phyloP scores from a whole-genome alignment of 108 stramenopile genomes.

The Asterionellopsis glacialis region DNA sequence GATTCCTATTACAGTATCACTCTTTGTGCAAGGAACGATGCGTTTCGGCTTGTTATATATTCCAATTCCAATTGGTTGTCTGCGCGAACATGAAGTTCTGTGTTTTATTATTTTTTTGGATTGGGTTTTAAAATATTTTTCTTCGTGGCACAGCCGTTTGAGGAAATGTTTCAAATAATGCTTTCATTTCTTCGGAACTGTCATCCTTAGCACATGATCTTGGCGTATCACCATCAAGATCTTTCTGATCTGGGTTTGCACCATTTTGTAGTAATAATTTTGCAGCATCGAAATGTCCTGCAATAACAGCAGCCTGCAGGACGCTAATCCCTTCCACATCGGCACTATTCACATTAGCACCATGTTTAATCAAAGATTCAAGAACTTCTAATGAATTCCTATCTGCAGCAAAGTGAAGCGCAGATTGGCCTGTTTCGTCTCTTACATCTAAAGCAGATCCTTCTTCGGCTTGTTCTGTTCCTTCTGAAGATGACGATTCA shows the following conservation, averaged over 20 bases:
- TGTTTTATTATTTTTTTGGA: slow-evolving; percentile 1
- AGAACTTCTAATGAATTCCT: slow-evolving; percentile 54
- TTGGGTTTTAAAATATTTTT: background rate
- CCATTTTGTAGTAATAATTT: slow-evolving; percentile 53
- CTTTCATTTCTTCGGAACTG: slow-evolving; percentile 31
- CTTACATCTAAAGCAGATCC: slow-evolving; percentile 34
- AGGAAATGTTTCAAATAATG: slow-evolving; percentile 27
- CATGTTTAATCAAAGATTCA: slow-evolving; percentile 39
- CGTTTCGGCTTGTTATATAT: too few species aligned
- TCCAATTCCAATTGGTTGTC: too few species aligned
- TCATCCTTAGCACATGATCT: slow-evolving; percentile 62
- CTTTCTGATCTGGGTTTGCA: slow-evolving; percentile 71
- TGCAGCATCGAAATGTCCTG: slow-evolving; percentile 54
- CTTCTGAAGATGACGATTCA: slow-evolving; percentile 3
- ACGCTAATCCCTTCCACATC: slow-evolving; percentile 75
- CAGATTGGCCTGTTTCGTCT: slow-evolving; percentile 68
- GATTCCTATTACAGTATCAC: too few species aligned
- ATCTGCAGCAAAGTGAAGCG: slow-evolving; percentile 79
- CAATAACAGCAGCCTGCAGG: slow-evolving; percentile 75
- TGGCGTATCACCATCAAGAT: slow-evolving; percentile 79
- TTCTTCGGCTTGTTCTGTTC: slow-evolving; percentile 15
- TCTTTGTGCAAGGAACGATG: too few species aligned
- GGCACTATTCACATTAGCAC: slow-evolving; percentile 62
- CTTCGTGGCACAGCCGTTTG: background rate
- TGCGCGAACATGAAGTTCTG: too few species aligned